Conservation (phyloP, 176 grass and related monocot genomes). For the Avena eriantha region DNA sequence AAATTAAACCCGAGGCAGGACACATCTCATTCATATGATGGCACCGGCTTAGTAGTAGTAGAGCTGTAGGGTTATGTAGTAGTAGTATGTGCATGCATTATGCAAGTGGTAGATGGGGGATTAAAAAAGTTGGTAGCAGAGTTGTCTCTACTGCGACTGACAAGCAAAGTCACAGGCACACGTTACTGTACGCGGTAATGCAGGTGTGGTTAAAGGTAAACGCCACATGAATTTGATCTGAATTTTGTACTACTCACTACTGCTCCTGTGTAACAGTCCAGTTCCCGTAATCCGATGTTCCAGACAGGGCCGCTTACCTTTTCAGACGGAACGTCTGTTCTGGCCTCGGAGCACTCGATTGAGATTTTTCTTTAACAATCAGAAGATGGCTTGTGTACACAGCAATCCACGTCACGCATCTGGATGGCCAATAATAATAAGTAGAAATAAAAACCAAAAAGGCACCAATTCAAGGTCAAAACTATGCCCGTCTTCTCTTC, state of each 20-base stretch:
- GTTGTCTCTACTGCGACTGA: neutral
- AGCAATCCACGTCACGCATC: neutral
- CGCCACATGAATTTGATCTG: neutral
- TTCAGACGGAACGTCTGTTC: neutral
- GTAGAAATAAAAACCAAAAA: neutral
- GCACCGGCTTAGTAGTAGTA: neutral
- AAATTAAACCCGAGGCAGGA: conserved; percentile 28
- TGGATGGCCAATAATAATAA: neutral
- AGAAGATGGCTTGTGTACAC: neutral
- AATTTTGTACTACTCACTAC: neutral
- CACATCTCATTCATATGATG: conserved; percentile 44
- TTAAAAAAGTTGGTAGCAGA: neutral
- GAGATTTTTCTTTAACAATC: too few species aligned
- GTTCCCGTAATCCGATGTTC: neutral
- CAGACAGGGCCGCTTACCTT: neutral
- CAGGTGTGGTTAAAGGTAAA: neutral
- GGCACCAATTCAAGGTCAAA: neutral
- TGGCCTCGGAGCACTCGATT: neutral
- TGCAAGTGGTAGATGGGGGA: conserved; percentile 2
- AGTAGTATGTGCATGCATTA: neutral
- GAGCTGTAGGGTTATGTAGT: neutral
- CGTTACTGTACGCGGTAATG: neutral
- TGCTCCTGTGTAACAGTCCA: neutral
- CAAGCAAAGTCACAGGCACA: neutral
- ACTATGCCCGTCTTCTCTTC: neutral